Conservation (phyloP, 208 protist species). For the Leishmania lainsoni region DNA sequence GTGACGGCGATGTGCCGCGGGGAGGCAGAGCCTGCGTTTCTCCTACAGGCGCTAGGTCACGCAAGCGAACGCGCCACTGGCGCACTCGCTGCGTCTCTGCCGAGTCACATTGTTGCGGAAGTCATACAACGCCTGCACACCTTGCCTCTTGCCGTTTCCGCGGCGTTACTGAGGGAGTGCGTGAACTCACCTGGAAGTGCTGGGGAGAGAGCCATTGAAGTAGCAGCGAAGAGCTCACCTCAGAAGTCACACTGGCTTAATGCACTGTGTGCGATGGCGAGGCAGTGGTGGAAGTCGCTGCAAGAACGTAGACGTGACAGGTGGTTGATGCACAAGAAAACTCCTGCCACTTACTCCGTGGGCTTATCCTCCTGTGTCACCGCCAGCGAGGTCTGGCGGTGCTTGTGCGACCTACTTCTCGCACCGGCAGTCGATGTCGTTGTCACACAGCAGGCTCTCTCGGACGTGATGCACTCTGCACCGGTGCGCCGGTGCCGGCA, state of each 20-base stretch:
- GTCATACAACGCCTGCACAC: conserved; percentile 12
- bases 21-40: neutral
- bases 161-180: conserved; percentile 4
- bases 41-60: neutral
- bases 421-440: neutral
- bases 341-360: neutral
- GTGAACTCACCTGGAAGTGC: neutral
- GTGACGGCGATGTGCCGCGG: neutral
- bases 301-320: too few species aligned
- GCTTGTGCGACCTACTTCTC: conserved; percentile 17
- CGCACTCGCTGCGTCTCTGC: neutral
- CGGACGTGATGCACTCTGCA: neutral
- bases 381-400: conserved; percentile 20
- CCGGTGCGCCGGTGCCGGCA: conserved; percentile 20
- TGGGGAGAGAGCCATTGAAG: neutral
- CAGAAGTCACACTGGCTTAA: neutral
- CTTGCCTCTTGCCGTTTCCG: conserved; percentile 10
- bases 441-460: neutral
- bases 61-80: neutral
- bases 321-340: neutral
- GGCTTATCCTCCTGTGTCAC: conserved; percentile 20
- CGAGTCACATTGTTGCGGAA: neutral
- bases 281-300: neutral
- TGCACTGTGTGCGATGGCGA: neutral
- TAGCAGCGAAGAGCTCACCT: neutral